Conservation (phyloP, 164 flowering plant genomes). For the Aristolochia contorta region DNA sequence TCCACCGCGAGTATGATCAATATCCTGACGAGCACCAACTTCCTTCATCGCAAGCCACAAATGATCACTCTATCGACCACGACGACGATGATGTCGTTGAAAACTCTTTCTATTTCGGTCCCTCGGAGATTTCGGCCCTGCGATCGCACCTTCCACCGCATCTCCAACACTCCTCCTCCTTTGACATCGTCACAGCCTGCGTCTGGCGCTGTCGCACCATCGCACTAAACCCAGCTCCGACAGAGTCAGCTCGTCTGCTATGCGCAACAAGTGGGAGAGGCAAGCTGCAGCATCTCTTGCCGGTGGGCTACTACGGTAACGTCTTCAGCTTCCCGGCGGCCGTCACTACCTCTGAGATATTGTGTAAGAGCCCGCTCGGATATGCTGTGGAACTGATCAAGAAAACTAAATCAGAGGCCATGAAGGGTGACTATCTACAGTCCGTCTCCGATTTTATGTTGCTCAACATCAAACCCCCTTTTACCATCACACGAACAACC, state of each 20-base stretch:
- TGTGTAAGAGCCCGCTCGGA: constrained; percentile 9
- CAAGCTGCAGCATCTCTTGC: constrained; percentile 9
- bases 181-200: constrained; percentile 24
- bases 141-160: constrained; percentile 11
- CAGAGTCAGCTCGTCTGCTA: constrained; percentile 15
- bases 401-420: constrained; percentile 11
- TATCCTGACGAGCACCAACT: no score
- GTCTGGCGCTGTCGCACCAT: constrained; percentile 29
- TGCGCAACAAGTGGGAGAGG: constrained; percentile 9
- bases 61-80: not conserved
- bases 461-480: constrained; percentile 16
- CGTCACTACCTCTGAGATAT: constrained; percentile 4
- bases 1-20: constrained; percentile 16
- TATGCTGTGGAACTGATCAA: constrained; percentile 22
- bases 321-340: constrained; percentile 13
- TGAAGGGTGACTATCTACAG: constrained; percentile 16
- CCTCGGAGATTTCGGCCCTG: constrained; percentile 7
- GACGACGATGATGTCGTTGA: constrained; percentile 9
- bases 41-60: not conserved
- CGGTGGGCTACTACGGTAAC: constrained; percentile 25
- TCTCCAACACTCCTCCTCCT: constrained; percentile 11
- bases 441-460: constrained; percentile 20
- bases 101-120: constrained; percentile 20
- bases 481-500: constrained; percentile 16
- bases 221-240: constrained; percentile 14